Base-by-base conservation (phyloP, 805 yeast species). In the Yarrowia sp. region DNA sequence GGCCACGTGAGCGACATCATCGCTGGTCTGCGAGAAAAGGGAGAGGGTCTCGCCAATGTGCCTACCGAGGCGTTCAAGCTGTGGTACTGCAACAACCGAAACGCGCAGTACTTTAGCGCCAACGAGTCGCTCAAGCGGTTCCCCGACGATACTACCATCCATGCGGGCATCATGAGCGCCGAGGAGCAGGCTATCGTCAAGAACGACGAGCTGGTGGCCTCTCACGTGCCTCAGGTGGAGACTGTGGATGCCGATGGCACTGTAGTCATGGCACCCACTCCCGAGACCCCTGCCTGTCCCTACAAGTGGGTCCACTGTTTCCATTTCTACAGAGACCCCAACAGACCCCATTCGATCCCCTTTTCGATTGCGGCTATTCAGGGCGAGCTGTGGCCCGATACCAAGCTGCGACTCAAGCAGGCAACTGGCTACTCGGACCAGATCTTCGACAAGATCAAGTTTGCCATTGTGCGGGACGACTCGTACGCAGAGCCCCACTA, bases 281-380 rank as follows among this genome's bases (percentile, higher is more conserved):
- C 64, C 32, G 64, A 56, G 49, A 5, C 15, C 10, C 64, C 64
- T 3, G n/a, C 41, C 3, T 56, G 64, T 11, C 64, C 64, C 9
- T 43, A 56, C 64, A 56, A 56, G 55, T 61, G 67, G 67, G 55
- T 61, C 10, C 38, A 45, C 22, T 61, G 67, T 1, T 82, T 87
- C 72, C 97, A 92, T 75, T 93, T 89, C 78, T 85, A 88, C 77
- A 90, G 89, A 73, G 90, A 88, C 49, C 82, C 88, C 35, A 83
- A 81, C 53, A 79, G 82, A 50, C 81, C 84, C 26, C 98, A 93
- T 77, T 93, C 97, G n/a, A 82, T 89, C 61, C 97, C 98, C 4
- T 93, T 93, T 75, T 79, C 90, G 10, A 91, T 93, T 75, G 84
- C 86, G n/a, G 78, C 90, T 8, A 82, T 85, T 59, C 88, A 90